A percentile compares a stretch with the other conserved stretches of the same genome.
These are phyloP conservation scores for Spathaspora hagerdaliae DNA, from an alignment of 805 yeast species.

Conservation along the genomic window DNA sequence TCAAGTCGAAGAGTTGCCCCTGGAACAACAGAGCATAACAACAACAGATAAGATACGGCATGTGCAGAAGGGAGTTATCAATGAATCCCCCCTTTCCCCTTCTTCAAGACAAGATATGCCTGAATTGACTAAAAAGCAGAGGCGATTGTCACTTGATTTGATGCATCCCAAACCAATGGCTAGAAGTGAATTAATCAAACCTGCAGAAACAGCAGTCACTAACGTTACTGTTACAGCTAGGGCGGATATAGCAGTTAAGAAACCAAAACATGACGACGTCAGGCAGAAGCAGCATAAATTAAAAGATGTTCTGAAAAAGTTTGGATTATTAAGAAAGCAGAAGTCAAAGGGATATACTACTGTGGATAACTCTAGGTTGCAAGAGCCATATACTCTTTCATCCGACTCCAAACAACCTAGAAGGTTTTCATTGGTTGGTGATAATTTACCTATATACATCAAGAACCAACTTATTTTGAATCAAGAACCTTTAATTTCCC, in stretches of 20 bases:
- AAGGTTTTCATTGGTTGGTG: conserved; percentile 33
- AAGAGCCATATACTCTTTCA: conserved; percentile 7
- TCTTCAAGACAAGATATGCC: conserved; percentile 11
- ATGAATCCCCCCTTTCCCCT: too few species aligned
- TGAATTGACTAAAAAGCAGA: conserved; percentile 14
- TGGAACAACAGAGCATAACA: neutral
- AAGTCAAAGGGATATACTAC: too few species aligned
- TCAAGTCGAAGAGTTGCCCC: neutral
- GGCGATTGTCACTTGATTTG: conserved; percentile 26
- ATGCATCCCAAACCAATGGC: conserved; percentile 16
- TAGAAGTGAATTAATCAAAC: conserved; percentile 15
- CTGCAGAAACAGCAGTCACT: conserved; percentile 28
- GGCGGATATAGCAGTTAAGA: conserved; percentile 12
- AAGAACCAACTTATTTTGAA: conserved; percentile 11
- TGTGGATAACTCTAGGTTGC: too few species aligned
- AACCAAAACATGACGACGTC: neutral
- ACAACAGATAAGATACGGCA: neutral
- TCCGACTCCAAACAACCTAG: conserved; percentile 7
- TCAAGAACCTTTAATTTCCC: conserved; percentile 2
- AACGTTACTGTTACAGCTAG: conserved; percentile 32
- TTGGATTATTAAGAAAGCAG: neutral
- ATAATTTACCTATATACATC: conserved; percentile 33
- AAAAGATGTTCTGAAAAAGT: neutral
- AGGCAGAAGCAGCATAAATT: neutral
- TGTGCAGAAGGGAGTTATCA: too few species aligned